These are phyloP conservation scores for Chaetomiaceae sp. DNA, from an alignment of 2,329 filamentous ascomycete species.

Conservation along the genomic window DNA sequence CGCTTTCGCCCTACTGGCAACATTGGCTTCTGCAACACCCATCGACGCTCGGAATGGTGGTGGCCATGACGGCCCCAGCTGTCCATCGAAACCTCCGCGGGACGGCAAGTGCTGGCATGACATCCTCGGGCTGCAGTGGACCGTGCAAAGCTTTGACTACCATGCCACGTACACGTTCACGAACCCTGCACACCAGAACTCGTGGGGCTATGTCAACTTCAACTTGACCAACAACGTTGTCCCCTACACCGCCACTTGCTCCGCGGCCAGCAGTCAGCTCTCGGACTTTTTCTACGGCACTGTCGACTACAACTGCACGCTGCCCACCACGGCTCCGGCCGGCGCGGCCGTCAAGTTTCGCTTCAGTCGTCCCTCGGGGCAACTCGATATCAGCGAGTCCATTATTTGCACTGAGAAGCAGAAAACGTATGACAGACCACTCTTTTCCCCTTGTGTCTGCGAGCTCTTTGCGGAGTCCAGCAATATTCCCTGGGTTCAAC, in stretches of 20 bases:
- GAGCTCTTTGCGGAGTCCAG: too few species aligned
- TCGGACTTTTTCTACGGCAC: constrained; percentile 47
- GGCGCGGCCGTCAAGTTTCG: constrained; percentile 35
- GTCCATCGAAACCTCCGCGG: background rate
- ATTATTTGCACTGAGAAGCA: constrained; percentile 41
- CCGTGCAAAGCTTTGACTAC: constrained; percentile 42
- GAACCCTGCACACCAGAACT: constrained; percentile 47
- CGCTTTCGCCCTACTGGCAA: background rate
- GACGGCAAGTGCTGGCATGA: constrained; percentile 19
- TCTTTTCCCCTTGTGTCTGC: too few species aligned
- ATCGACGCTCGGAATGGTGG: background rate
- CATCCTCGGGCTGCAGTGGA: constrained; percentile 34
- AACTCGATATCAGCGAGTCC: constrained; percentile 42
- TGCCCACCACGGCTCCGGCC: constrained; percentile 26
- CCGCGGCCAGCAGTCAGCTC: constrained; percentile 38
- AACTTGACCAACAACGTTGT: constrained; percentile 44
- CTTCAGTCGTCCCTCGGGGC: constrained; percentile 34
- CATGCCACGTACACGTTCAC: constrained; percentile 44
- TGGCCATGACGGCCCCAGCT: background rate
- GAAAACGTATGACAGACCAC: constrained; percentile 16
- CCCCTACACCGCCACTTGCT: constrained; percentile 35
- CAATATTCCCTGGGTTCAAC: too few species aligned
- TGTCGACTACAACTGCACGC: constrained; percentile 39
- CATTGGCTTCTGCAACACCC: background rate
- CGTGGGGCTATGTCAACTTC: constrained; percentile 44